These are phyloP conservation scores for Penicillium palitans DNA, from an alignment of 2,329 filamentous ascomycete species.

Conservation along the genomic window DNA sequence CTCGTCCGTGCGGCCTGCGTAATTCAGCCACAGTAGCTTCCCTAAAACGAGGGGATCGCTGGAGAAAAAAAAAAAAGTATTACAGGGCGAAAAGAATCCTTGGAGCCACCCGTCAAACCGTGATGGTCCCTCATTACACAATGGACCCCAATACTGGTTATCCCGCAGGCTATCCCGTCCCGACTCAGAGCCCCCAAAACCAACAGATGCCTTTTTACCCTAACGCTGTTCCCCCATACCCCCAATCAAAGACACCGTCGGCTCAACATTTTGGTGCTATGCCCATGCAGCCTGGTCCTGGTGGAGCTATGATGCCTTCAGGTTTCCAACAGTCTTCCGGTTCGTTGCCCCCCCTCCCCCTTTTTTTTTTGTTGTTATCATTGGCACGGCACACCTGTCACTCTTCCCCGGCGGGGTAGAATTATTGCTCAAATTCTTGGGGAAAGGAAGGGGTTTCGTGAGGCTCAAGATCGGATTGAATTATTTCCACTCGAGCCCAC, in stretches of 20 bases:
- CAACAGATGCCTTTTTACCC: constrained; percentile 40
- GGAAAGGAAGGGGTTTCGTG: not conserved
- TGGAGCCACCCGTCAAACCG: constrained; percentile 1
- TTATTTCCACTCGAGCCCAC: constrained; percentile 1
- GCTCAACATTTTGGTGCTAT: constrained; percentile 36
- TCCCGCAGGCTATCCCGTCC: constrained; percentile 37
- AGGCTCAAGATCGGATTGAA: constrained; percentile 7
- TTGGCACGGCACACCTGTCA: constrained; percentile 14
- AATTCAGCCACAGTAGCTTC: constrained; percentile 16
- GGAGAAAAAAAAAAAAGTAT: constrained; percentile 5
- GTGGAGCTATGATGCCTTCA: constrained; percentile 42
- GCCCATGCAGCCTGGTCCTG: constrained; percentile 37
- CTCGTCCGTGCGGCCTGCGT: constrained; percentile 27
- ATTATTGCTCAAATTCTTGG: not conserved
- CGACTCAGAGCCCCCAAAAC: constrained; percentile 34
- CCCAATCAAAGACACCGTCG: constrained; percentile 34
- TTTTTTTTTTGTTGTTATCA: constrained; percentile 15
- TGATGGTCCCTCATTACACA: constrained; percentile 18
- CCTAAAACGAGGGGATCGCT: constrained; percentile 12
- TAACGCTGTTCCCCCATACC: constrained; percentile 34
- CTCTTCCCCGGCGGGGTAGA: constrained; percentile 7
- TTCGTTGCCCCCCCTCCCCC: constrained; percentile 24
- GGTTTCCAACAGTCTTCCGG: constrained; percentile 39
- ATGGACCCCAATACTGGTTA: constrained; percentile 30
- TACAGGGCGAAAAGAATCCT: constrained; percentile 16